Conservation (phyloP, 495 filamentous ascomycete genomes). For the Gamarada debralockiae region DNA sequence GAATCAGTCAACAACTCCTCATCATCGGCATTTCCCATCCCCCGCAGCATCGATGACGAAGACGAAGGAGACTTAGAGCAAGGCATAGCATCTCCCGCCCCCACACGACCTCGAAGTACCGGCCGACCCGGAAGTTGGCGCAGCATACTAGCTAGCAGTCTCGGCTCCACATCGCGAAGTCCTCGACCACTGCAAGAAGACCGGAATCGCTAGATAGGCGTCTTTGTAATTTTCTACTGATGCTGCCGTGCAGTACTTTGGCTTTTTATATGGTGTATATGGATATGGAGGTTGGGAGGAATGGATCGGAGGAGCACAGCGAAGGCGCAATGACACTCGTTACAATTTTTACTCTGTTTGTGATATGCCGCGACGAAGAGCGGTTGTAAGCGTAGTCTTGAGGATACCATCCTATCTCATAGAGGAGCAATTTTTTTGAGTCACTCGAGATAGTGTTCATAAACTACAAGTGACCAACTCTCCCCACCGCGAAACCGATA, state of each 20-base stretch:
- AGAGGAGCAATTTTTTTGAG: constrained; percentile 9
- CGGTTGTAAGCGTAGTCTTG: constrained; percentile 18
- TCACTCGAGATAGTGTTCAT: too few relatives aligned
- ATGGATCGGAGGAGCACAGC: constrained; percentile 23
- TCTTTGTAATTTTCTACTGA: background rate
- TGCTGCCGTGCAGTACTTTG: background rate
- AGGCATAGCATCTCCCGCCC: constrained; percentile 9
- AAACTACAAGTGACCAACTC: too few relatives aligned
- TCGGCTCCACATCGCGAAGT: constrained; percentile 17
- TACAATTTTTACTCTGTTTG: constrained; percentile 10
- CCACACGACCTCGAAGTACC: constrained; percentile 6
- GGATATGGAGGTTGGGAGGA: constrained; percentile 12
- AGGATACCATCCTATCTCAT: constrained; percentile 12
- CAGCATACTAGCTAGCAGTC: constrained; percentile 13
- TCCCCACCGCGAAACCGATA: too few relatives aligned
- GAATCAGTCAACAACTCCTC: constrained; percentile 40
- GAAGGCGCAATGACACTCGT: constrained; percentile 26
- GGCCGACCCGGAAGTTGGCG: constrained; percentile 18
- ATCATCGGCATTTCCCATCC: constrained; percentile 36
- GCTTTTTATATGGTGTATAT: constrained; percentile 22
- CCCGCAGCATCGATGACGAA: background rate
- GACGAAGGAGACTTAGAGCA: constrained; percentile 20
- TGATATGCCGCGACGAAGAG: background rate
- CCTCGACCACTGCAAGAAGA: constrained; percentile 18
- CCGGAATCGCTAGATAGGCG: constrained; percentile 11